A percentile compares a stretch with the other conserved stretches of the same genome.
Conservation (phyloP, 345 rosid species). For the Aethionema arabicum region DNA sequence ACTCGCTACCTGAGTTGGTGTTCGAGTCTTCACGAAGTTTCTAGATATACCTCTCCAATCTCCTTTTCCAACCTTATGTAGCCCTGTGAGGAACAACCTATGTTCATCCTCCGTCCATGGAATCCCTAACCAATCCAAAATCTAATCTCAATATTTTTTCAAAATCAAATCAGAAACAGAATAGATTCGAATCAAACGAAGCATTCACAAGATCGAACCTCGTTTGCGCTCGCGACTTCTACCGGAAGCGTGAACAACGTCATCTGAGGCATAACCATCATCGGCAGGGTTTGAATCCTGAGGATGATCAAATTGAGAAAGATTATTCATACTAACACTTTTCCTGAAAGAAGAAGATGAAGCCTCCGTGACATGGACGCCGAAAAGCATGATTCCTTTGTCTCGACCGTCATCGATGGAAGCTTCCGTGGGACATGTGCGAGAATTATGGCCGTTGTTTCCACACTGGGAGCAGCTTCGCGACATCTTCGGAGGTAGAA, state of each 20-base stretch:
- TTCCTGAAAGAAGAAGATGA: slow-evolving; percentile 56
- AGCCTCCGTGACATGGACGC: slow-evolving; percentile 61
- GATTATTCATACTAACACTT: slow-evolving; percentile 69
- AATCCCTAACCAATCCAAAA: slow-evolving; percentile 44
- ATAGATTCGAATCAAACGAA: not conserved
- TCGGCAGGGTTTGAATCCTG: slow-evolving; percentile 43
- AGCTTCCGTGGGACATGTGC: slow-evolving; percentile 43
- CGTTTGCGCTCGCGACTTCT: slow-evolving; percentile 69
- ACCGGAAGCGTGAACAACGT: slow-evolving; percentile 66
- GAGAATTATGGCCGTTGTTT: slow-evolving; percentile 67
- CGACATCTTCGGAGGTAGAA: slow-evolving; percentile 39
- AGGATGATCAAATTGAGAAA: slow-evolving; percentile 56
- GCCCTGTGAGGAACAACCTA: slow-evolving; percentile 56
- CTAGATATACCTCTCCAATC: slow-evolving; percentile 86
- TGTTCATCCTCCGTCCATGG: slow-evolving; percentile 90
- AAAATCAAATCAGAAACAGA: not conserved
- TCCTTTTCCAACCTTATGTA: slow-evolving; percentile 75
- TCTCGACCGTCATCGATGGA: slow-evolving; percentile 26
- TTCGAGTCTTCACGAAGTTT: slow-evolving; percentile 73
- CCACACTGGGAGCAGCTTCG: slow-evolving; percentile 71
- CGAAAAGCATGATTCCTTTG: slow-evolving; percentile 69
- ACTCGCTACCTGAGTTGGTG: slow-evolving; percentile 82
- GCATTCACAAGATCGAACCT: slow-evolving; percentile 36
- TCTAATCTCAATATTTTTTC: not conserved
- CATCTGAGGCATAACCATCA: slow-evolving; percentile 72